These are phyloP conservation scores for Pelagomonas calceolata DNA, from an alignment of 108 stramenopile species.

Conservation along the genomic window DNA sequence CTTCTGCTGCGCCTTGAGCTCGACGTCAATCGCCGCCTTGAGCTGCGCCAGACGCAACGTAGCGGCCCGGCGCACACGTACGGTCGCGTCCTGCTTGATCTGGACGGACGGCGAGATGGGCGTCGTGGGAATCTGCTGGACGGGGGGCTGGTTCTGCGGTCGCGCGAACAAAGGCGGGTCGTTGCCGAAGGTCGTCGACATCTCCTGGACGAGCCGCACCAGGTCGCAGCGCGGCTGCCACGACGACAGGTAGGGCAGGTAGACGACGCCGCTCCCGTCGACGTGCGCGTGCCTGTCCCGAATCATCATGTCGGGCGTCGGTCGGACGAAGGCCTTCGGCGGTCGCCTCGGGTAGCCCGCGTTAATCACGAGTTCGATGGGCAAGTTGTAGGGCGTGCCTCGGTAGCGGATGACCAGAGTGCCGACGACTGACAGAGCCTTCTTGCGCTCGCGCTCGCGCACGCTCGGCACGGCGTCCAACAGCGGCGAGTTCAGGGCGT, in stretches of 20 bases:
- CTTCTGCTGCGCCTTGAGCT: too few relatives aligned
- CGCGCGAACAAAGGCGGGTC: slow-evolving; percentile 86
- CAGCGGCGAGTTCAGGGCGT: too few relatives aligned
- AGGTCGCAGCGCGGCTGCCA: slow-evolving; percentile 66
- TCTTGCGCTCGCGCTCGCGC: neutral
- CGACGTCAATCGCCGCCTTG: too few relatives aligned
- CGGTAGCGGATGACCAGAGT: slow-evolving; percentile 78
- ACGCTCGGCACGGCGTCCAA: neutral
- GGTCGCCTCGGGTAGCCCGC: slow-evolving; percentile 65
- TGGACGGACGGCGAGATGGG: too few relatives aligned
- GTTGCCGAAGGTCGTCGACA: slow-evolving; percentile 73
- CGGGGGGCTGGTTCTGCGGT: slow-evolving; percentile 6
- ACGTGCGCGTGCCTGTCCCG: slow-evolving; percentile 75
- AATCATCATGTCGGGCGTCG: slow-evolving; percentile 59
- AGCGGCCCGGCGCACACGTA: too few relatives aligned
- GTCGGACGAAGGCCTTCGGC: slow-evolving; percentile 71
- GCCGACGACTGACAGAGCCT: slow-evolving; percentile 53
- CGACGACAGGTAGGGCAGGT: slow-evolving; percentile 83
- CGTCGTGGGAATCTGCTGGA: too few relatives aligned
- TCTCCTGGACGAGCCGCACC: slow-evolving; percentile 56
- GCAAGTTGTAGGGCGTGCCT: slow-evolving; percentile 71
- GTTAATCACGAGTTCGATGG: slow-evolving; percentile 81
- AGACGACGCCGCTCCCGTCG: slow-evolving; percentile 61
- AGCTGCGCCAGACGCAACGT: too few relatives aligned
- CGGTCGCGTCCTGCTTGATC: too few relatives aligned